These are phyloP conservation scores for Phytophthora nicotianae DNA, from an alignment of 352 stramenopile species.

Conservation along the genomic window DNA sequence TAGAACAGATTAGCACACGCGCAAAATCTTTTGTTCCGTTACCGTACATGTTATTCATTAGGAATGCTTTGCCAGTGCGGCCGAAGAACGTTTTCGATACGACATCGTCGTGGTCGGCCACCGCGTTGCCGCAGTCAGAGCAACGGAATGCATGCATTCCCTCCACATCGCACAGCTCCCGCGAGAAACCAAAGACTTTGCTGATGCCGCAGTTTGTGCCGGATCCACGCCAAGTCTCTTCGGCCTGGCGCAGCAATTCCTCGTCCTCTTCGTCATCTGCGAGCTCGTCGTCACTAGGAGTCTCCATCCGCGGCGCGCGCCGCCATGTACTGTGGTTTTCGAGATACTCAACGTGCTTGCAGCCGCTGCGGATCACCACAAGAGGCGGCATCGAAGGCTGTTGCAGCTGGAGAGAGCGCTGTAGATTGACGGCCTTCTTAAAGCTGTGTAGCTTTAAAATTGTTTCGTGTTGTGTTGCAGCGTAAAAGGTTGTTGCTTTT, in stretches of 20 bases:
- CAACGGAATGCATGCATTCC: slow-evolving; percentile 68
- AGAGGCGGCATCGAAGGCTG: slow-evolving; percentile 82
- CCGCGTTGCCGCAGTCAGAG: slow-evolving; percentile 61
- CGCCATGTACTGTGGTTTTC: slow-evolving; percentile 57
- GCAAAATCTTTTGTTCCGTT: neutral
- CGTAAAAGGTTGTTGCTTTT: neutral
- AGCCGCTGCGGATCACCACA: slow-evolving; percentile 69
- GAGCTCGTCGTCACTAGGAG: slow-evolving; percentile 27
- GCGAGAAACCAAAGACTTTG: slow-evolving; percentile 43
- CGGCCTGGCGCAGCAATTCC: slow-evolving; percentile 22
- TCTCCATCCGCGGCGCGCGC: slow-evolving; percentile 25
- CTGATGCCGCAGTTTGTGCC: slow-evolving; percentile 16
- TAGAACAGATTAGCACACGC: slow-evolving; percentile 5
- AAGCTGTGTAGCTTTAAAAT: too few relatives aligned
- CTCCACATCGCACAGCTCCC: slow-evolving; percentile 51
- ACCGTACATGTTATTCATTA: slow-evolving; percentile 82
- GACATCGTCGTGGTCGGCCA: slow-evolving; percentile 71
- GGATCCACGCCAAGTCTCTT: slow-evolving; percentile 22
- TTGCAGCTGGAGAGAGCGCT: too few relatives aligned
- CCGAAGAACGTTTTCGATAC: slow-evolving; percentile 84
- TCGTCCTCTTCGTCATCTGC: slow-evolving; percentile 35
- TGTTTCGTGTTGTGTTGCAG: too few relatives aligned
- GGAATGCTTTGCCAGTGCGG: slow-evolving; percentile 73
- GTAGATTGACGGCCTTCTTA: too few relatives aligned
- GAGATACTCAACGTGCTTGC: slow-evolving; percentile 70